A percentile compares a stretch with the other conserved stretches of the same genome.
These are phyloP conservation scores for Eustoma russellianum DNA, from an alignment of 257 asterid species.

Conservation along the genomic window DNA sequence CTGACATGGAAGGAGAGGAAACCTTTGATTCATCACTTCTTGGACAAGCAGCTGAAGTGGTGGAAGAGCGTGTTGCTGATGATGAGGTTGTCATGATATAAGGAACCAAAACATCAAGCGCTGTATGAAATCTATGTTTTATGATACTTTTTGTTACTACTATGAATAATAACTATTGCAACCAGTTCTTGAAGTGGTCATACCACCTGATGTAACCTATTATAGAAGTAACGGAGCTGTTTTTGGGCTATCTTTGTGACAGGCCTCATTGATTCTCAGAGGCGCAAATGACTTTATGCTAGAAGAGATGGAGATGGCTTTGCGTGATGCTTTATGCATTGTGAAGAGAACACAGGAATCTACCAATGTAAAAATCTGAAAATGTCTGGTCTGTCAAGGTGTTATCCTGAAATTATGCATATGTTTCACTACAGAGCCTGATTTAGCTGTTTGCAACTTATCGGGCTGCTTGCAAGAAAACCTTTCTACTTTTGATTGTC, in stretches of 20 bases:
- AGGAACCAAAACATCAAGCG: conserved; percentile 72
- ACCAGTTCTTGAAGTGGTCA: background rate
- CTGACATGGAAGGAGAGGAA: conserved; percentile 97
- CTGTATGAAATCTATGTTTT: conserved; percentile 32
- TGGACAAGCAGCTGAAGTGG: conserved; percentile 85
- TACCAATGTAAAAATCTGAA: conserved; percentile 42
- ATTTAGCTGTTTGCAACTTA: too few species aligned
- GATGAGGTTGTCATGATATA: conserved; percentile 85
- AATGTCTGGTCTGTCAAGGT: background rate
- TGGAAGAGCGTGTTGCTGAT: conserved; percentile 82
- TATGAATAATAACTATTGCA: background rate
- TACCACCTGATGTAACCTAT: too few species aligned
- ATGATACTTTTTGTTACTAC: conserved; percentile 1
- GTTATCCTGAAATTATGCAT: background rate
- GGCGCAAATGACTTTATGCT: conserved; percentile 98
- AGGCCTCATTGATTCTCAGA: conserved; percentile 80
- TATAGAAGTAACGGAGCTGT: background rate
- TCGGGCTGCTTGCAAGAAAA: too few species aligned
- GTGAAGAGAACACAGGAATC: conserved; percentile 94
- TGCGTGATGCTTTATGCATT: conserved; percentile 86
- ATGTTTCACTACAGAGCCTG: background rate
- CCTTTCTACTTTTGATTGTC: too few species aligned
- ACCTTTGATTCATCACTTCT: conserved; percentile 80
- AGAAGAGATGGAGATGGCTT: conserved; percentile 94
- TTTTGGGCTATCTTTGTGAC: conserved; percentile 12